phyloP scores from a whole-genome alignment of 148 eudicot species.

The Salicornia ramosissima region DNA sequence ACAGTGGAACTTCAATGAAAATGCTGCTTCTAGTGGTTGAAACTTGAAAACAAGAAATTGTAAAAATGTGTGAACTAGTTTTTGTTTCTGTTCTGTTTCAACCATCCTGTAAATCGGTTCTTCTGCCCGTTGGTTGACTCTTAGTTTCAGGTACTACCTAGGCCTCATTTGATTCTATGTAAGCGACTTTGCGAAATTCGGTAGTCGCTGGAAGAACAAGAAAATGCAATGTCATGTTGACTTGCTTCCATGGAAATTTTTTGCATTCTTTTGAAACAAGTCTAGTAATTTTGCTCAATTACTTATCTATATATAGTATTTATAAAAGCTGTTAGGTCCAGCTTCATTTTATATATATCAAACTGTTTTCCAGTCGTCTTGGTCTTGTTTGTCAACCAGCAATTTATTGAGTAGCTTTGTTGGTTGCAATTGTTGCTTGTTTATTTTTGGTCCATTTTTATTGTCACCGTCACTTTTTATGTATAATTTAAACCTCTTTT shows the following conservation, averaged over 20 bases:
- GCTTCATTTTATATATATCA: not conserved
- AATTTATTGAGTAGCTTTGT: not conserved
- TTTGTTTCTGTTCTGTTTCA: conserved; percentile 5
- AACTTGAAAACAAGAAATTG: conserved; percentile 6
- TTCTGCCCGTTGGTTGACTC: not conserved
- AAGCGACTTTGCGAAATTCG: not conserved
- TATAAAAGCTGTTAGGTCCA: not conserved
- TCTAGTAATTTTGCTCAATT: not conserved
- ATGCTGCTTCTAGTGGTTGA: conserved; percentile 10
- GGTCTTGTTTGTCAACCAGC: too few species aligned
- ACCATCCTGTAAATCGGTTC: conserved; percentile 9
- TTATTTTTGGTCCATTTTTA: too few species aligned
- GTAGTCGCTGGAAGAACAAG: not conserved
- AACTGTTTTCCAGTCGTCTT: too few species aligned
- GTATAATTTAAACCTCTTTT: too few species aligned
- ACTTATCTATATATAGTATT: not conserved
- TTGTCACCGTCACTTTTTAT: too few species aligned
- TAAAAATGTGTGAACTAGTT: conserved; percentile 18
- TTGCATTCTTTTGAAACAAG: not conserved
- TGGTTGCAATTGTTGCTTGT: not conserved
- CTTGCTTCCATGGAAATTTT: conserved; percentile 6
- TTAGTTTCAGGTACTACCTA: conserved; percentile 10
- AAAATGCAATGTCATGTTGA: conserved; percentile 4
- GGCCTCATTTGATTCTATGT: conserved; percentile 8
- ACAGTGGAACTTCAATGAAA: conserved; percentile 27